These are phyloP conservation scores for Ustilago vetiveriae DNA, from an alignment of 1,284 basidiomycete genomes.

Conservation along the genomic window DNA sequence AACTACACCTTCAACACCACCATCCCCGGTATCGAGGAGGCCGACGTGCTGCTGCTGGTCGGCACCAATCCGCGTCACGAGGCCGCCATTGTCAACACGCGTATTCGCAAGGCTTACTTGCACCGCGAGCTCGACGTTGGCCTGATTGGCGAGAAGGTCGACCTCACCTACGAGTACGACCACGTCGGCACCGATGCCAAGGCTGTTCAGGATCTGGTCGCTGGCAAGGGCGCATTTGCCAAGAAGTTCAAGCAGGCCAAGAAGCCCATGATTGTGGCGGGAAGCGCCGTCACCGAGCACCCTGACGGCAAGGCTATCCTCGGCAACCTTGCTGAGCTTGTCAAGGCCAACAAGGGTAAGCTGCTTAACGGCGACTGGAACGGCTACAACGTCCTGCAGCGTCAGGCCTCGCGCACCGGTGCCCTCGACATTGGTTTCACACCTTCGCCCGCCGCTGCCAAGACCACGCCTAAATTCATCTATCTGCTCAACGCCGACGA, in stretches of 20 bases:
- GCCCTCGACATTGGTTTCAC: conserved; percentile 95
- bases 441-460: conserved; percentile 79
- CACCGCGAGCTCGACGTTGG: conserved; percentile 85
- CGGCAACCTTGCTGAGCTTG: conserved; percentile 81
- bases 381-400: conserved; percentile 90
- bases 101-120: conserved; percentile 93
- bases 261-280: conserved; percentile 92
- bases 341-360: conserved; percentile 73
- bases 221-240: conserved; percentile 79
- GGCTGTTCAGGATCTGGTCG: conserved; percentile 81
- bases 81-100: conserved; percentile 95
- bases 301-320: conserved; percentile 83
- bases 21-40: conserved; percentile 88
- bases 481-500: conserved; percentile 98
- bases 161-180: conserved; percentile 92
- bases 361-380: conserved; percentile 93
- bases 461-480: conserved; percentile 89
- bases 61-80: conserved; percentile 98
- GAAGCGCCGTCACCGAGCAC: conserved; percentile 86
- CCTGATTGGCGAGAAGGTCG: conserved; percentile 87
- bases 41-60: conserved; percentile 91
- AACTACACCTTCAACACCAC: conserved; percentile 98
- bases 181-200: conserved; percentile 84
- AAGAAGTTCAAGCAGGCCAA: conserved; percentile 89
- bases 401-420: conserved; percentile 88